Conservation (phyloP, 257 asterid species). For the Plantago major region DNA sequence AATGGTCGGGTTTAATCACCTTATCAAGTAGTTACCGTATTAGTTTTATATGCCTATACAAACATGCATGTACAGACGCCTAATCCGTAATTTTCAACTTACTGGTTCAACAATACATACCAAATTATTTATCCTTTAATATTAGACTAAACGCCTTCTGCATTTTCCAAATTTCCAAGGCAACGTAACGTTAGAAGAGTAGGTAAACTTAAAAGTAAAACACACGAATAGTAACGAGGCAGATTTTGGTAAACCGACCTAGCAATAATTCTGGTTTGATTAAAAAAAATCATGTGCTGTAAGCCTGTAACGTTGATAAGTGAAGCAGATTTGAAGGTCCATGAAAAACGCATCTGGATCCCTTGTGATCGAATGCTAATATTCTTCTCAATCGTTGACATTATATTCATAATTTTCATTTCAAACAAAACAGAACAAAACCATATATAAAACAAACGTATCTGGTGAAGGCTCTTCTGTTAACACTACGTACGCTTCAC, state of each 20-base stretch:
- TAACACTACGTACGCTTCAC: neutral
- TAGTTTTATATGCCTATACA: no score
- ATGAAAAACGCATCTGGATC: constrained; percentile 21
- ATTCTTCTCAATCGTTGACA: neutral
- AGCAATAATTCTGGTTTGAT: constrained; percentile 14
- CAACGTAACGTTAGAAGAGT: no score
- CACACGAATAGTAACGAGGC: neutral
- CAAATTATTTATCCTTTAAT: no score
- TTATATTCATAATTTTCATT: neutral
- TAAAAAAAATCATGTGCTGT: constrained; percentile 23
- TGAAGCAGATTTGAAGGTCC: constrained; percentile 29
- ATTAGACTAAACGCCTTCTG: no score
- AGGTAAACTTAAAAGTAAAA: no score
- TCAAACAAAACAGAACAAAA: neutral
- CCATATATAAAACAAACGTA: neutral
- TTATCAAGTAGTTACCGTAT: no score
- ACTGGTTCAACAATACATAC: no score
- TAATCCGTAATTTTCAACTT: no score
- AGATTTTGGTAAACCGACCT: constrained; percentile 33
- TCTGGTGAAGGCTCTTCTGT: constrained; percentile 24
- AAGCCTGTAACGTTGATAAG: constrained; percentile 14
- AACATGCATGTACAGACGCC: no score
- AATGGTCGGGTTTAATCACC: no score
- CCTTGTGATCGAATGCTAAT: neutral
- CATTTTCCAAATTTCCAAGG: no score